Evolutionary conservation across 768 basidiomycete species (phyloP), one percentile per base, ranked within the genome.

Genomic region (Xerocomus potaroensis): DNA sequence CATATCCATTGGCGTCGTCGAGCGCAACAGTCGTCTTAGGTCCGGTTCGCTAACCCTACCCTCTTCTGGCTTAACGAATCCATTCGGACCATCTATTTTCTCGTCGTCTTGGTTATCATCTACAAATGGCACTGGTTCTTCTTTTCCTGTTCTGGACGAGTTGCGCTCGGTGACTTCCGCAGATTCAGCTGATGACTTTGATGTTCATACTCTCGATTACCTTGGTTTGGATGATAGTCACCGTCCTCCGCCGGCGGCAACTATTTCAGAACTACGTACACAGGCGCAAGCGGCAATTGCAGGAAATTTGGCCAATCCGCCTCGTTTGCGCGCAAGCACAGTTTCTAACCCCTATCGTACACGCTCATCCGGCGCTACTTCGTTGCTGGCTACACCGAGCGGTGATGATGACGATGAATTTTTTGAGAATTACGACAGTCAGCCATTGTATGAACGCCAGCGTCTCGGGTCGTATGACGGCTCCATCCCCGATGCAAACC

Each of bases 181-280:
- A 52, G 87, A 90, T 62, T 85, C 85, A 16, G 74, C 79, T 19
- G 94, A 96, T 44, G 87, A 91, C 41, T 89, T 91, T 64, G 88
- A 92, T 58, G 88, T 93, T 36, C 91, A 92, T 61, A 97, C 95
- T 22, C 79, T 98, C 50, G 94, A 96, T 67, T 97, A 97, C 67
- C 87, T 98, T 41, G 95, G 95, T 35, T 76, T 98, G 58, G 95
- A 93, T 58, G 94, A 91, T 53, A 70, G 74, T 46, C 73, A 78
- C 55, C 78, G 84, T 43, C 81, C 79, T 41, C 63, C 87, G n/a
- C 84, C 84, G 3, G 88, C 91, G 5, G 91, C 91, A 10, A 92
- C 91, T 31, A 83, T 94, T 50, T 81, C 88, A 16, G 93, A 94
- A 68, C 72, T 94, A 50, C 84, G 91, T 57, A 88, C 79, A 54